These are phyloP conservation scores for Pseudomonodictys pantanalensis DNA, from an alignment of 495 filamentous ascomycete species.

Conservation along the genomic window DNA sequence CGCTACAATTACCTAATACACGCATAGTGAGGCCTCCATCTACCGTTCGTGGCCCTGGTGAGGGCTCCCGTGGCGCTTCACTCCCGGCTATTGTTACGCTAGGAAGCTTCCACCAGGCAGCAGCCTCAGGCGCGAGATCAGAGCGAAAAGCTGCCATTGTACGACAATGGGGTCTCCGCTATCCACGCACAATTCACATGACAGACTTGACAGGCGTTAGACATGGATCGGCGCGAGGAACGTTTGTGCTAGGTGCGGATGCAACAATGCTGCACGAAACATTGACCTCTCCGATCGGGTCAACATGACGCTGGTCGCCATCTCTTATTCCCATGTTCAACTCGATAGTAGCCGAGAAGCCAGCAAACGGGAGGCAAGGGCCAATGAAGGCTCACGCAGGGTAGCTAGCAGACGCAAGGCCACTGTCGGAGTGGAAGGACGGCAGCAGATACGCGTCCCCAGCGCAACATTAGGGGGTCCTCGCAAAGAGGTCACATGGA, in stretches of 20 bases:
- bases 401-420: not conserved
- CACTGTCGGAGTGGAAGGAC: conserved; percentile 18
- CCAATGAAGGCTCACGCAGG: not conserved
- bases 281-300: not conserved
- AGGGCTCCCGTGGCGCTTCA: no score
- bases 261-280: conserved; percentile 29
- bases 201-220: conserved; percentile 28
- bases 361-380: not conserved
- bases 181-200: conserved; percentile 30
- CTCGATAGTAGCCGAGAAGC: not conserved
- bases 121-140: no score
- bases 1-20: not conserved
- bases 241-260: conserved; percentile 3
- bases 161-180: conserved; percentile 14
- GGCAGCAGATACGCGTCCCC: conserved; percentile 17
- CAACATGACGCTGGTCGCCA: not conserved
- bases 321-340: not conserved
- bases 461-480: conserved; percentile 4
- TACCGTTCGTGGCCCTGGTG: no score
- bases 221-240: conserved; percentile 29
- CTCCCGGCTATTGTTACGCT: no score
- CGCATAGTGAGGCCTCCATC: no score
- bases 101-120: no score
- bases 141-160: no score
- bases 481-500: conserved; percentile 21